Conservation (phyloP, 331 rosid genomes). For the Stylosanthes scabra region DNA sequence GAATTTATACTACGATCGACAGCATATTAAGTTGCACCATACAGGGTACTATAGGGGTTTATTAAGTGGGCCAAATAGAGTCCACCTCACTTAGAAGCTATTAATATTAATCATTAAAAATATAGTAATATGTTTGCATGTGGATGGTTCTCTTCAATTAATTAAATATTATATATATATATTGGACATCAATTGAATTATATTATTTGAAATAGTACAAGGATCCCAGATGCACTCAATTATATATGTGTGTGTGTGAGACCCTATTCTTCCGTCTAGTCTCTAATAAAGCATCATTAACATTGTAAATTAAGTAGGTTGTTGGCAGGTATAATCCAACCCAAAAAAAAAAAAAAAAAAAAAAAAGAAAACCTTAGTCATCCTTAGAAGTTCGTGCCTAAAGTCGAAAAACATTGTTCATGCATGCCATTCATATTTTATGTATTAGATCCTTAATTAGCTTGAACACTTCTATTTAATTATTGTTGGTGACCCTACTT, state of each 20-base stretch:
- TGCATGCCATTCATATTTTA: constrained; percentile 16
- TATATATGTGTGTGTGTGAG: constrained; percentile 1
- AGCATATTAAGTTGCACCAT: no score
- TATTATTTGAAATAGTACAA: not conserved
- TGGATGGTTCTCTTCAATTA: not conserved
- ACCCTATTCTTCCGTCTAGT: not conserved
- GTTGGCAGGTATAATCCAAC: constrained; percentile 2
- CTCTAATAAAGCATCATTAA: constrained; percentile 24
- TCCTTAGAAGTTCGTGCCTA: not conserved
- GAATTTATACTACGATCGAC: no score
- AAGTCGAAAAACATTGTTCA: constrained; percentile 16
- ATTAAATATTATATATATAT: no score
- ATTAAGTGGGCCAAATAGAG: not conserved
- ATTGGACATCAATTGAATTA: no score
- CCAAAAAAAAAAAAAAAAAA: not conserved
- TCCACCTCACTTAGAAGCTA: not conserved
- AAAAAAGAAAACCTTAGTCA: not conserved
- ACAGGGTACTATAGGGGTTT: no score
- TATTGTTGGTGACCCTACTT: constrained; percentile 40
- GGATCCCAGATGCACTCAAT: not conserved
- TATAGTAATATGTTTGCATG: not conserved
- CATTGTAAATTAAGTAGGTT: not conserved
- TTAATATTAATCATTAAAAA: not conserved
- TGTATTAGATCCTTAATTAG: not conserved
- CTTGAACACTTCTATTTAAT: constrained; percentile 4